Base-by-base conservation (phyloP, 2,329 filamentous ascomycete species). In the Alternaria brassicicola region DNA sequence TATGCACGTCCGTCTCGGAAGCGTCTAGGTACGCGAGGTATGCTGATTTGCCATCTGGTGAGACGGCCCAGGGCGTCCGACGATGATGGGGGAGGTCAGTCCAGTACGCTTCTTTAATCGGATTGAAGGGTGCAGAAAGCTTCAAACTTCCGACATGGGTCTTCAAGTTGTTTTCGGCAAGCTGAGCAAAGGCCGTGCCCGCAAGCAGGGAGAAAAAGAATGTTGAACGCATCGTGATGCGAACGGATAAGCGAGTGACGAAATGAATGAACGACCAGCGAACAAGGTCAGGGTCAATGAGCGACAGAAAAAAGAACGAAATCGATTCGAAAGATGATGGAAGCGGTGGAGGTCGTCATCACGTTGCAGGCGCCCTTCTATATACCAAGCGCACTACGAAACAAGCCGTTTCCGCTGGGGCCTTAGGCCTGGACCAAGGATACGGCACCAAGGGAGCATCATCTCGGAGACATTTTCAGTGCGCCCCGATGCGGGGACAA, bases 11-110 rank as follows among this genome's bases (percentile, higher is more conserved):
- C 3, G 79, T 84, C 45, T 82, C 83, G 43, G 80, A 84, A 25
- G 78, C 75, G 66, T 87, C 85, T 15, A 88, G 82, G 66, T 88
- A 88, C 9, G 86, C 86, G 9, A 88, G 70, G 69, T 85, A 88
- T 12, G 84, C 86, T 4, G 81, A 82, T 57, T 83, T 83, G 59
- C 85, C 85, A 69, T 87, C 81, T 2, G 86, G 85, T 1, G 86
- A 87, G 28, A 74, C 65, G n/a, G 85, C 81, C 61, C 88, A 88
- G 6, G 86, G 86, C 12, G 85, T 88, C 50, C 86, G 82, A 43
- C 85, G 83, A 70, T 88, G 86, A 65, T 88, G 86, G 42, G 85
- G 84, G 43, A 83, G 81, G 19, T 80, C 81, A 13, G 86, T 88
- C 85, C 85, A 88, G 80, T 88, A 88, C 8, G 85, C 81, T 17